phyloP scores from a whole-genome alignment of 768 basidiomycete genomes.

The Lentinula sp. region DNA sequence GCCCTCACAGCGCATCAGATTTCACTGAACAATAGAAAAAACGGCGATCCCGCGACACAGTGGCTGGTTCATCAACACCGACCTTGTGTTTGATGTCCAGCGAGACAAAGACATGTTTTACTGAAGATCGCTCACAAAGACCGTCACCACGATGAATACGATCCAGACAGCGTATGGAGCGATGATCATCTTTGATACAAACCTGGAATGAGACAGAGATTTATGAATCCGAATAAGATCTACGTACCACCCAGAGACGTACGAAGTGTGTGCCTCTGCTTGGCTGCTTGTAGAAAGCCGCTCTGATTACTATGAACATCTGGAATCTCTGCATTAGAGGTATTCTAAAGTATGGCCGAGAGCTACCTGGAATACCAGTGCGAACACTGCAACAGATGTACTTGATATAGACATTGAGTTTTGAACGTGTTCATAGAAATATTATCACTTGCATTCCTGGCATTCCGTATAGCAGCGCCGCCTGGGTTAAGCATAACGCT shows the following conservation, averaged over 20 bases:
- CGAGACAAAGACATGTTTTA: not conserved
- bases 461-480: conserved; percentile 41
- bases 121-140: conserved; percentile 21
- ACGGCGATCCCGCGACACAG: conserved; percentile 38
- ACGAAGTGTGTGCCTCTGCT: conserved; percentile 26
- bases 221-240: not conserved
- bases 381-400: conserved; percentile 33
- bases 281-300: conserved; percentile 22
- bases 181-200: conserved; percentile 29
- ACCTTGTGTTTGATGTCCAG: conserved; percentile 19
- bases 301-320: conserved; percentile 39
- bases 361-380: conserved; percentile 36
- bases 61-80: conserved; percentile 27
- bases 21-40: conserved; percentile 49
- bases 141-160: conserved; percentile 30
- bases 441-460: conserved; percentile 34
- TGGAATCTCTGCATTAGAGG: conserved; percentile 11
- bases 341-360: not conserved
- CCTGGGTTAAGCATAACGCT: conserved; percentile 38
- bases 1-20: conserved; percentile 26
- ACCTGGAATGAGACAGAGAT: not conserved
- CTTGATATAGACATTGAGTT: conserved; percentile 16
- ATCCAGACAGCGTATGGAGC: conserved; percentile 37
- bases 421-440: not conserved
- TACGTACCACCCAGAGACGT: conserved; percentile 31